These are phyloP conservation scores for Cruciata laevipes DNA, from an alignment of 257 asterid genomes.

Conservation along the genomic window DNA sequence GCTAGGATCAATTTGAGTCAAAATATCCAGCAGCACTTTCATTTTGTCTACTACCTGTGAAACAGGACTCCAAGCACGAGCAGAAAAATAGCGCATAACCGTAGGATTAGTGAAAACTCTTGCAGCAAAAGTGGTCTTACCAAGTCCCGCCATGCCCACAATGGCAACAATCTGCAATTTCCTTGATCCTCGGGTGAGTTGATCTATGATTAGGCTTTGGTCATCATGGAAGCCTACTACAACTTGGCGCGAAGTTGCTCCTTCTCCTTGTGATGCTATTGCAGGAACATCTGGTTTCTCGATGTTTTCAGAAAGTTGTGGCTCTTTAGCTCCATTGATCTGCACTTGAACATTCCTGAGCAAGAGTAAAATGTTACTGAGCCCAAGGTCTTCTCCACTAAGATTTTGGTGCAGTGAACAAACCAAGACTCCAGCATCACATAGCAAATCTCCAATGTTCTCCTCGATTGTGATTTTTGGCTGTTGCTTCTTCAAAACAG, in stretches of 20 bases:
- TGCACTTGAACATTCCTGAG: neutral
- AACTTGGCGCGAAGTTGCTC: too few relatives aligned
- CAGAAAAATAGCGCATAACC: neutral
- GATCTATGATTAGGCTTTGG: neutral
- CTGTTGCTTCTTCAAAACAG: neutral
- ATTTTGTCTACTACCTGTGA: neutral
- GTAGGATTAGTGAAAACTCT: neutral
- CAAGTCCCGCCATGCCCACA: constrained; percentile 11
- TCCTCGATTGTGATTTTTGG: neutral
- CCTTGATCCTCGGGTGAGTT: neutral
- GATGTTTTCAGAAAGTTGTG: neutral
- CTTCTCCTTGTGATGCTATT: neutral
- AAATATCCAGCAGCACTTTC: neutral
- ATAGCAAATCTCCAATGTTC: neutral
- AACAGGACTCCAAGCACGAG: constrained; percentile 1
- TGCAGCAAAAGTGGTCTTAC: constrained; percentile 16
- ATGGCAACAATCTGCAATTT: constrained; percentile 3
- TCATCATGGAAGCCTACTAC: neutral
- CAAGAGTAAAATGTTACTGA: too few relatives aligned
- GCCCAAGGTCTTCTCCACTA: too few relatives aligned
- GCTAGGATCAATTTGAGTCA: neutral
- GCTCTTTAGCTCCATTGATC: neutral
- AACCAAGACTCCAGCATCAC: neutral
- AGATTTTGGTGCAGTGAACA: neutral
- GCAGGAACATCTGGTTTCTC: neutral